Base-by-base conservation (phyloP, 352 stramenopile genomes). In the Globisporangium cystogenes region DNA sequence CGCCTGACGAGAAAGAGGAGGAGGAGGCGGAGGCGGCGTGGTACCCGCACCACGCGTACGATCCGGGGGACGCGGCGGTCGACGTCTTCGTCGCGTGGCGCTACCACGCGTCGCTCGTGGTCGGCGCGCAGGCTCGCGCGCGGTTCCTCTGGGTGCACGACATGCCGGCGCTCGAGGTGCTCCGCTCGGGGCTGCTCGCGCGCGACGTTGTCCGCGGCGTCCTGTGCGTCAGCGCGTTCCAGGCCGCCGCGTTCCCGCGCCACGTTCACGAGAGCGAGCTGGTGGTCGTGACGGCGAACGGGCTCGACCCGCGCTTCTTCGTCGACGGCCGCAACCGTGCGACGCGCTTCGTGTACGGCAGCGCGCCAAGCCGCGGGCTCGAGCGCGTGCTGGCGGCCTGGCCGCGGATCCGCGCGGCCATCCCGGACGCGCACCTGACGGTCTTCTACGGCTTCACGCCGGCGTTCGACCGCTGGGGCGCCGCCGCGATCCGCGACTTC, bases 51-150 rank as follows among this genome's bases (percentile, higher is more conserved):
- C 70, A 79, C 24, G 44, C 72, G 14, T 96, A 87, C 62, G 76
- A 96, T 51, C 51, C 74, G 1, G 55, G 78, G 0, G 73, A 89
- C 26, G 37, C 23, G 18, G 57, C 42, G 21, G 68, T 92, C 3
- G 85, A 97, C 53, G 65, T 97, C 33, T 97, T 97, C 53, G 67
- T 98, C 16, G 87, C 91, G 16, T 98, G 91, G 91, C 60, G 91
- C 2, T 96, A 96, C 39, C 71, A 93, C 64, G 80, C 93, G 33
- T 96, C 86, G 14, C 58, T 95, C 31, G 68, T 72, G 0, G 44
- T 96, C 12, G 79, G 69, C 1, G 42, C 51, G 7, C 46, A 42
- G 8, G 77, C 70, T 31, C 60, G 50, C 1, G 58, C 64, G 16
- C 68, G 66, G 15, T 83, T 74, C 46, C 69, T 97, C 45, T 97